Conservation (phyloP, 257 asterid genomes). For the Avicennia marina region DNA sequence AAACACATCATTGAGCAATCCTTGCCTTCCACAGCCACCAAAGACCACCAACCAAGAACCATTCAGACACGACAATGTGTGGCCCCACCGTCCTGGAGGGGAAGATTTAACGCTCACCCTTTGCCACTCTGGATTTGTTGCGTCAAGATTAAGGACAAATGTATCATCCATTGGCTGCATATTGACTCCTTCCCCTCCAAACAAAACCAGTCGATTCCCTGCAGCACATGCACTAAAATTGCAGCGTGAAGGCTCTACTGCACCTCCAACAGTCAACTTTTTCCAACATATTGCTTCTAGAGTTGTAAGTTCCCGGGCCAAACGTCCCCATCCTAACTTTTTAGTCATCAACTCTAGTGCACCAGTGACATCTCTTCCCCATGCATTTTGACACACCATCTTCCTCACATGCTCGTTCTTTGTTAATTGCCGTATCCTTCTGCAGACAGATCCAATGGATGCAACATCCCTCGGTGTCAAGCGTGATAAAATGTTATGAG, state of each 20-base stretch:
- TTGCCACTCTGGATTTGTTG: constrained; percentile 70
- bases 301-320: constrained; percentile 84
- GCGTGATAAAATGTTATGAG: constrained; percentile 75
- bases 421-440: constrained; percentile 67
- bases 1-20: constrained; percentile 77
- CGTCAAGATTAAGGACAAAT: constrained; percentile 77
- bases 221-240: constrained; percentile 91
- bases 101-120: constrained; percentile 68
- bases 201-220: constrained; percentile 74
- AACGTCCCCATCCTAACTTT: constrained; percentile 81
- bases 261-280: constrained; percentile 76
- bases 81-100: constrained; percentile 97
- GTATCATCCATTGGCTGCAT: constrained; percentile 99
- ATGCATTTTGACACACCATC: constrained; percentile 90
- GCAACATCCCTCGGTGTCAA: constrained; percentile 88
- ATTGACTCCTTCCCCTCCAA: constrained; percentile 90
- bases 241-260: constrained; percentile 85
- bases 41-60: constrained; percentile 81
- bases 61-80: constrained; percentile 71
- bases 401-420: constrained; percentile 77
- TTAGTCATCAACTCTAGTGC: constrained; percentile 72
- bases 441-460: constrained; percentile 81
- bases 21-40: constrained; percentile 85
- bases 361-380: constrained; percentile 90
- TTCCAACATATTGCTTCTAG: constrained; percentile 87